Evolutionary conservation across 768 basidiomycete species (phyloP), one percentile per base, ranked within the genome.

Genomic region (Auriscalpium microsporum): DNA sequence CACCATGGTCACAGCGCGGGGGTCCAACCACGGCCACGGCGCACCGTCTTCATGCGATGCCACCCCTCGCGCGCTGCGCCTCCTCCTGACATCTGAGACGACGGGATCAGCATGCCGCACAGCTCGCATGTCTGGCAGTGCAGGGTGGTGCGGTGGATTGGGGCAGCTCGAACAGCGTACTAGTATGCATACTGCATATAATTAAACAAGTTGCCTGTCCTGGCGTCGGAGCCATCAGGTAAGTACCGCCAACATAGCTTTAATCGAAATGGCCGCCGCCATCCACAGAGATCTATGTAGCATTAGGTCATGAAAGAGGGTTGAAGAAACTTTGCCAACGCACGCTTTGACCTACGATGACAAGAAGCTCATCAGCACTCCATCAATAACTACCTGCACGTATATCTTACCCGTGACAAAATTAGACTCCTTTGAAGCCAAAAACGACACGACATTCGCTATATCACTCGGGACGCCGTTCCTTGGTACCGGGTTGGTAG

Each of bases 381-480:
- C 40, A 42, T 42, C 40, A 28, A 14, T 42, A 7, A 42, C 8
- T 2, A 9, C 4, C 14, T 42, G 28, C 17, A 17, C 8, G 8
- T 7, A 14, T 13, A 42, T 14, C 40, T 42, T 19, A 58, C 58
- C 63, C 5, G 62, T 63, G 17, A 65, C 49, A 47, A 57, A 63
- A 8, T 42, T 35, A n/a, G 62, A 56, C 21, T 58, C 52, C 13
- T 55, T 52, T n/a, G 58, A 57, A 3, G 50, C 60, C n/a, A 63
- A 42, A 40, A 58, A 63, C 8, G 62, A 61, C 8, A 63, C 64
- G 8, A 59, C 28, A 16, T 56, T 45, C 13, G 64, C 62, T 8
- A 64, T 45, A 14, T 62, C 62, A 4, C 59, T 54, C 23, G 53
- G 21, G 3, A 35, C 11, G 10, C 58, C 58, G 7, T 46, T 48